Base-by-base conservation (phyloP, 192 early-diverging fungal species). In the Chytriomyces hyalinus region DNA sequence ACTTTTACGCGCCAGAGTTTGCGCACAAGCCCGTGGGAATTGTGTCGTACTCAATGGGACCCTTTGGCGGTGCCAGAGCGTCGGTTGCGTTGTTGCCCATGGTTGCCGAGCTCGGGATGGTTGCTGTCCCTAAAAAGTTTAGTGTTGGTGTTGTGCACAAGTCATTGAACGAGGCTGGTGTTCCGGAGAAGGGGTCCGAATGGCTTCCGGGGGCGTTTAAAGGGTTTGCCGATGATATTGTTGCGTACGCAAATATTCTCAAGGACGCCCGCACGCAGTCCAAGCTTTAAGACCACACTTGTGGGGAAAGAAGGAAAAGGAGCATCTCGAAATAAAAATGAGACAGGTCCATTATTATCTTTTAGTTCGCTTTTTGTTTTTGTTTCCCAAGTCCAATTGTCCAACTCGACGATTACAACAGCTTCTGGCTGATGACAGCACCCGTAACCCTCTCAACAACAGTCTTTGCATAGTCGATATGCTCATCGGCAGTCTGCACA, bases 21-120 rank as follows among this genome's bases (percentile, higher is more conserved):
- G 43, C 70, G 9, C 61, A 26, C 28, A 82, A 81, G 26, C 82
- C 82, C 71, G 60, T 61, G 17, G 82, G 46, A 20, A 78, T 83
- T 61, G 75, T 66, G 9, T 67, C 78, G n/a, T 83, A 83, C 66
- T 78, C 75, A 4, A 65, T 62, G 49, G 82, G 82, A 0, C 17
- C 51, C 17, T 83, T 80, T 57, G 82, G 82, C 1, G 82, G 82
- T 5, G 69, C 62, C 22, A 65, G 82, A 20, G 82, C 82, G 13
- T 62, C 26, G 9, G 28, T 61, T 44, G 80, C 64, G 22, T 46
- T 81, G 11, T 69, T 70, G 11, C 49, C 73, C 43, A 53, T 75
- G 46, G 50, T 81, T 6, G 61, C 50, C 47, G 76, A 65, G 22
- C 49, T 83, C 24, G 82, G 82, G n/a, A 64, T 67, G 22, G 67